These are phyloP conservation scores for Cladosporium sp. DNA, from an alignment of 2,329 filamentous ascomycete genomes.

Conservation along the genomic window DNA sequence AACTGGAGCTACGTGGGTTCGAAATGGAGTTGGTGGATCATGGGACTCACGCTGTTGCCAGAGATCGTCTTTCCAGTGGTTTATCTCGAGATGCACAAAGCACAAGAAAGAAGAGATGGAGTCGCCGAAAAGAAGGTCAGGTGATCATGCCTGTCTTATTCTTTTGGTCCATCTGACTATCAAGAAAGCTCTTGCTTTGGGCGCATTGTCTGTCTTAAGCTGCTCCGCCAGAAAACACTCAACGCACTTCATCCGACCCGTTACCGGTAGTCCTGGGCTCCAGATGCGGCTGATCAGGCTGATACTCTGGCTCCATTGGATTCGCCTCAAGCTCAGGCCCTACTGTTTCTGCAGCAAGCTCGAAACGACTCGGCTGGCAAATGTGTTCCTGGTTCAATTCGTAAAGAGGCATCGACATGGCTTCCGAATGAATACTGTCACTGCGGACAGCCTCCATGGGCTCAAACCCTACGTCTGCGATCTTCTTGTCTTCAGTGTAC, in stretches of 20 bases:
- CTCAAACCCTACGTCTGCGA: not conserved
- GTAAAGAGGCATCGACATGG: not conserved
- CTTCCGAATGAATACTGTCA: not conserved
- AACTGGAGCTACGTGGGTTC: slow-evolving; percentile 38
- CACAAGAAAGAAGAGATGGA: not conserved
- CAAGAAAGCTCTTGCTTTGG: too few species aligned
- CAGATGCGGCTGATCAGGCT: not conserved
- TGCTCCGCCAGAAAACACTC: too few species aligned
- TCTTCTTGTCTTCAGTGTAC: not conserved
- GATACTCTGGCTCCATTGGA: not conserved
- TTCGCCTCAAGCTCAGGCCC: not conserved
- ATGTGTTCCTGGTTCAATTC: slow-evolving; percentile 1
- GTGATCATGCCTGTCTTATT: not conserved
- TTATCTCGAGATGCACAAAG: slow-evolving; percentile 31
- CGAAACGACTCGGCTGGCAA: not conserved
- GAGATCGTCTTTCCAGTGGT: slow-evolving; percentile 31
- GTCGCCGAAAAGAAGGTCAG: not conserved
- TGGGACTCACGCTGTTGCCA: slow-evolving; percentile 18
- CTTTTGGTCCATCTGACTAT: too few species aligned
- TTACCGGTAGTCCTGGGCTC: not conserved
- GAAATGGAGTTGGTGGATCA: slow-evolving; percentile 31
- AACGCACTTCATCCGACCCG: too few species aligned
- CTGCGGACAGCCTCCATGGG: not conserved
- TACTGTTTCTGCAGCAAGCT: not conserved
- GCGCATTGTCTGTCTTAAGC: too few species aligned